Evolutionary conservation across 257 asterid genomes (phyloP), one percentile per base, ranked within the genome.

Genomic region (Solanum chmielewskii): DNA sequence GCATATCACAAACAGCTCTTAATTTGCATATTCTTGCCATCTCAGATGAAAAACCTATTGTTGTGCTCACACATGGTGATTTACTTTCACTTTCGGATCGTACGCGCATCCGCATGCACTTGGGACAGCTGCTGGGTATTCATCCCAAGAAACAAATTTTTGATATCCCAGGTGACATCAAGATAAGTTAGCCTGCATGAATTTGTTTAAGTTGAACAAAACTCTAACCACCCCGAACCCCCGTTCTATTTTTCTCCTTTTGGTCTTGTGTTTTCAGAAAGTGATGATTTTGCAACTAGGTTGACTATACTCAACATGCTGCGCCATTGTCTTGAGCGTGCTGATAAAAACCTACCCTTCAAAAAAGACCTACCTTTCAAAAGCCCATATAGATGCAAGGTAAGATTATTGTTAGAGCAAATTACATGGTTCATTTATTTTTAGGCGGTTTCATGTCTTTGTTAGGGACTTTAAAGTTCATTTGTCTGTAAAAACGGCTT

Each of bases 41-140:
- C 86, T 88, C 94, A 96, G 99, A 96, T 88, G 97, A 94, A 92
- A 96, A 92, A 92, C 99, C 99, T 60, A 96, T 87, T n/a, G 88
- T 96, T 76, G 98, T 92, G 78, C 90, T 96, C 83, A 94, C 98
- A 2, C 99, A 96, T 83, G 99, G 99, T 86, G 99, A 96, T 91
- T 87, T 96, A 86, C 93, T 96, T 20, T 74, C 93, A 15, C 92
- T 92, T 83, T 60, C 91, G 68, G 98, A 94, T 77, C 97, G 98
- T 56, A 92, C 88, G 16, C 89, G 89, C 47, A 87, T 95, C 9
- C 93, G 98, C 52, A 83, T 91, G 87, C 88, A 92, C 89, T 88
- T 95, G 80, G 98, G 96, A 84, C 92, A 92, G 84, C 90, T 95
- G 85, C 92, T 96, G 64, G 96, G 98, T 25, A 86, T 94, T 60